Base-by-base conservation (phyloP, 352 stramenopile species). In the Blastocystis sp. region DNA sequence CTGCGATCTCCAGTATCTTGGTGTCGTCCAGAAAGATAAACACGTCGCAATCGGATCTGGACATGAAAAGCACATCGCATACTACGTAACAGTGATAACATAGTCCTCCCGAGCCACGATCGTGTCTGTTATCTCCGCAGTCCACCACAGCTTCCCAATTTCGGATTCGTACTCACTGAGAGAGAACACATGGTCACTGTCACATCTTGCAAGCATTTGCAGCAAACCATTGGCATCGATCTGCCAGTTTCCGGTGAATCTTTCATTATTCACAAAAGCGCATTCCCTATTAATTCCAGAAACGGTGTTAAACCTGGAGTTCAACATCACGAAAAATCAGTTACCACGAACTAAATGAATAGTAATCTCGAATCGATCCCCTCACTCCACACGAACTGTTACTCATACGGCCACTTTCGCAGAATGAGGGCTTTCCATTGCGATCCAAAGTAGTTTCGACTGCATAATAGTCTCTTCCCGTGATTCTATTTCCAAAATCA, bases 241-340 rank as follows among this genome's bases (percentile, higher is more conserved):
- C 3, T 20, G 13, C 39, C 53, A 47, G 8, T 16, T 50, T 45
- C 53, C 47, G 13, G 37, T 18, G 2, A 13, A 13, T 54, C 65
- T 54, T 3, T 9, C 18, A 68, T 85, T n/a, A n/a, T 66, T 24
- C 2, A 16, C 34, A 2, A 26, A 24, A 16, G 6, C 20, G 39
- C 73, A 85, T 37, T 85, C 73, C 39, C 26, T 66, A 65, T 85
- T 85, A n/a, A 68, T 65, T n/a, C 53, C 73, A 24, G 59, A 37
- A 4, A 66, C 18, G 16, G 43, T 66, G 50, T 66, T 59, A 65
- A 85, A 85, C 73, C 73, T 85, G 55, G 0, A 30, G 2, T 41
- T 65, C 6, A 66, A 34, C 24, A 50, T 43, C 39, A 62, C 9
- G 8, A 9, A 39, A 43, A 69, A 37, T 34, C 9, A 45, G 30